These are phyloP conservation scores for Corniculantispora saksenae DNA, from an alignment of 2,329 filamentous ascomycete species.

Conservation along the genomic window DNA sequence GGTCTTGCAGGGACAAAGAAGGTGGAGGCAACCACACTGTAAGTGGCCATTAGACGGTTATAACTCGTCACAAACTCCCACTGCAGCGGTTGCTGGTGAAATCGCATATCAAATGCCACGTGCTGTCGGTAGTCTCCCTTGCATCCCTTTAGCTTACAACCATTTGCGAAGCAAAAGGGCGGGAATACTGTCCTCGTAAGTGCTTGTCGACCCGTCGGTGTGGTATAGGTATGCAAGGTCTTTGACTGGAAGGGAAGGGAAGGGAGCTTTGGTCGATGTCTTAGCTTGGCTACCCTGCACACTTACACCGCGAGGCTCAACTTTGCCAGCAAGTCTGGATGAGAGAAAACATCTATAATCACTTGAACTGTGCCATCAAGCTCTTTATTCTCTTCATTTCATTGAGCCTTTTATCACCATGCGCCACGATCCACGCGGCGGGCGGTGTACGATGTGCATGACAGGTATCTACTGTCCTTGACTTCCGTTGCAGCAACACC, in stretches of 20 bases:
- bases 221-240: background rate
- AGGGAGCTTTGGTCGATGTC: background rate
- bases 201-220: background rate
- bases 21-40: background rate
- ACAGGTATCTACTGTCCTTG: too few relatives aligned
- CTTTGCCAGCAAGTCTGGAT: too few relatives aligned
- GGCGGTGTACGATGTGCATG: too few relatives aligned
- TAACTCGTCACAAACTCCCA: background rate
- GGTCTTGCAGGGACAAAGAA: background rate
- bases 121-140: background rate
- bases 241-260: background rate
- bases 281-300: background rate
- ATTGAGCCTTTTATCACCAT: too few relatives aligned
- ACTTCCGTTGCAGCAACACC: too few relatives aligned
- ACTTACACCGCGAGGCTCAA: background rate
- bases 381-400: too few relatives aligned
- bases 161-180: background rate
- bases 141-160: background rate
- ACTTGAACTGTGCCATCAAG: too few relatives aligned
- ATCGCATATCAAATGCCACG: background rate
- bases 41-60: background rate
- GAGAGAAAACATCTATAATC: too few relatives aligned
- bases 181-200: background rate
- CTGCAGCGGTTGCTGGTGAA: background rate
- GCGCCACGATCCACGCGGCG: too few relatives aligned